Base-by-base conservation (phyloP, 352 stramenopile species). In the Pythium sukuiense region DNA sequence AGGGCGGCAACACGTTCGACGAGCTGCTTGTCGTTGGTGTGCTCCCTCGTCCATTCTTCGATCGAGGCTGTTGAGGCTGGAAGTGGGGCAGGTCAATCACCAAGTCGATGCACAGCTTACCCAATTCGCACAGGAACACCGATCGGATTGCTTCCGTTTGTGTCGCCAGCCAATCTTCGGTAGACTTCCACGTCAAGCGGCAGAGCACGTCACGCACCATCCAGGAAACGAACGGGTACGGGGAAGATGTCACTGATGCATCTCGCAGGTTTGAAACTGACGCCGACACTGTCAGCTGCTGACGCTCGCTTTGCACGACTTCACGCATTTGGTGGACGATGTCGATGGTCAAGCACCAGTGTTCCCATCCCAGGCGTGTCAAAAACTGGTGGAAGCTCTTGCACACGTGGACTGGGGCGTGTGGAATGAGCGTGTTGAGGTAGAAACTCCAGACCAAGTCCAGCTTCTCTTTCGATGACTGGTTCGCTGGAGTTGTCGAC, bases 251-350 rank as follows among this genome's bases (percentile, higher is more conserved):
- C 46, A 0, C 45, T 3, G 74, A 63, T 32, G 67, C 53, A 7
- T 74, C 71, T 1, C 61, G 63, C 8, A 66, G 13, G 57, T 71
- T 53, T n/a, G 68, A 61, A 58, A 41, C 77, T 30, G 46, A 79
- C 49, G 70, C 71, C 55, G 30, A 74, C 2, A 69, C 39, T 9
- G 67, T 65, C 27, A 73, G 61, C 5, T 90, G 71, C 46, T 87
- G 76, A 45, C 88, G 76, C 55, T 94, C 86, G 12, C 55, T 80
- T 48, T 86, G 71, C 29, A 93, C 67, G 11, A 90, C 68, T 46
- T 92, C 86, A 1, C 86, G 79, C 86, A 96, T 96, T 61, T 93
- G 79, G 50, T 92, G 87, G 2, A 96, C 79, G 30, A 89, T 89
- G 33, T 93, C 86, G 16, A 93, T 73, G 6, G 81, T 91, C 32